A percentile compares a stretch with the other conserved stretches of the same genome.
Conservation (phyloP, 2,329 filamentous ascomycete genomes). For the Tolypocladium inflatum region DNA sequence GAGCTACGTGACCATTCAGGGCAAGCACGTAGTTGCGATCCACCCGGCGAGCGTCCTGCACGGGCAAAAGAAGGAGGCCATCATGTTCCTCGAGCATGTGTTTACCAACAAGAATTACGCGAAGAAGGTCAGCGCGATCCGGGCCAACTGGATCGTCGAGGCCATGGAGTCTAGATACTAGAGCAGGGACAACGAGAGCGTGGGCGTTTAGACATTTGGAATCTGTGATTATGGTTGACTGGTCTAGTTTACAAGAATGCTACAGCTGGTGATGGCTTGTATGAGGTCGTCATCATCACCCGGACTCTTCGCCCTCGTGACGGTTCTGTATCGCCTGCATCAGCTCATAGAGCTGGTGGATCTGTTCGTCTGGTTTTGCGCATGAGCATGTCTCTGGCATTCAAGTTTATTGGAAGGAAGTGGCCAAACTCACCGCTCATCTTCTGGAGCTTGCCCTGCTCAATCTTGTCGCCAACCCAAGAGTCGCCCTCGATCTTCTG, state of each 20-base stretch:
- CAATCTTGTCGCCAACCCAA: conserved; percentile 80
- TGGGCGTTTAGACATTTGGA: background rate
- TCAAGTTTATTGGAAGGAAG: too few species aligned
- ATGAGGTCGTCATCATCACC: conserved; percentile 10
- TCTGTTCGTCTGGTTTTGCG: conserved; percentile 64
- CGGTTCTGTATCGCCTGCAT: conserved; percentile 66
- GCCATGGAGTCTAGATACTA: conserved; percentile 25
- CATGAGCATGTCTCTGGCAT: background rate
- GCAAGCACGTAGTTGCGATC: conserved; percentile 51
- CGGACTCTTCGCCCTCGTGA: conserved; percentile 13
- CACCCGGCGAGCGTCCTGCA: conserved; percentile 55
- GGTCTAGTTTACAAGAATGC: background rate
- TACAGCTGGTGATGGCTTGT: background rate
- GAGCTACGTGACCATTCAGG: conserved; percentile 50
- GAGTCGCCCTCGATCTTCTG: conserved; percentile 81
- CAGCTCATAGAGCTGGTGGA: conserved; percentile 87
- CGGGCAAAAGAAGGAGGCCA: conserved; percentile 53
- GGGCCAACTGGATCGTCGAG: conserved; percentile 49
- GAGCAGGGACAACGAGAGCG: background rate
- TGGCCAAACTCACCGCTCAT: conserved; percentile 66
- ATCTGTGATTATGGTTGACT: background rate
- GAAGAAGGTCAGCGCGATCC: conserved; percentile 54
- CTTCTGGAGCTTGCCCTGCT: conserved; percentile 75
- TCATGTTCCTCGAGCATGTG: conserved; percentile 60
- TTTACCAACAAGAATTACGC: conserved; percentile 59